Evolutionary conservation across 2,329 filamentous ascomycete species (phyloP).

Genomic region (Capronia coronata): DNA sequence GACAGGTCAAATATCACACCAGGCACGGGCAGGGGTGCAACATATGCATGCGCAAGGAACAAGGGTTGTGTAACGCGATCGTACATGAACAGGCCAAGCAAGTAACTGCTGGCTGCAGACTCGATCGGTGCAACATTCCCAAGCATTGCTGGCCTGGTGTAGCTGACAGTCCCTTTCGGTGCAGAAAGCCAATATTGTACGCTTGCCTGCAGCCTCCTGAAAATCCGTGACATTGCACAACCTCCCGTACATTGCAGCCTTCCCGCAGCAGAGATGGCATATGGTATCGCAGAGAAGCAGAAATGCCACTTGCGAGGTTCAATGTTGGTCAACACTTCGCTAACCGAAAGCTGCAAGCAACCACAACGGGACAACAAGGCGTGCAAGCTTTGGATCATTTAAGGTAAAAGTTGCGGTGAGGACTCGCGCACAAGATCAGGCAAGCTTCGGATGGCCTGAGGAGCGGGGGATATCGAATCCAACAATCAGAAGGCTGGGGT

Average conservation of each 20-base stretch:
- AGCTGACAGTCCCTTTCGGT: neutral
- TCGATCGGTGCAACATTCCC: neutral
- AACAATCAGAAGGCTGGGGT: neutral
- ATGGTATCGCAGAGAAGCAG: neutral
- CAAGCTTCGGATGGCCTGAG: neutral
- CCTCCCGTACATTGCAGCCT: neutral
- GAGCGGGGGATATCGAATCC: neutral
- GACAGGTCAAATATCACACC: constrained; percentile 14
- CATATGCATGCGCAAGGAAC: neutral
- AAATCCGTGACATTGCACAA: constrained; percentile 6
- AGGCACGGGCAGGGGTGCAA: neutral
- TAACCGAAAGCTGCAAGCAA: neutral
- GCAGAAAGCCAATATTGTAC: neutral
- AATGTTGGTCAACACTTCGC: neutral
- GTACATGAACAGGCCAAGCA: constrained; percentile 8
- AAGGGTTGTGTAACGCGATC: constrained; percentile 21
- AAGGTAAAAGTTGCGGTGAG: constrained; percentile 9
- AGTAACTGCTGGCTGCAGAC: neutral
- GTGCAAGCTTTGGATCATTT: neutral
- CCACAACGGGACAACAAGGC: neutral
- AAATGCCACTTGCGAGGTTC: neutral
- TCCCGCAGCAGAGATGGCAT: neutral
- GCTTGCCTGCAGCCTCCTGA: neutral
- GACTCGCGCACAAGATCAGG: neutral
- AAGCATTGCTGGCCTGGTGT: neutral